Percentiles rank a stretch among this genome's conserved stretches.
Conservation (phyloP, 2,329 filamentous ascomycete genomes). For the Akanthomyces dipterigenus region DNA sequence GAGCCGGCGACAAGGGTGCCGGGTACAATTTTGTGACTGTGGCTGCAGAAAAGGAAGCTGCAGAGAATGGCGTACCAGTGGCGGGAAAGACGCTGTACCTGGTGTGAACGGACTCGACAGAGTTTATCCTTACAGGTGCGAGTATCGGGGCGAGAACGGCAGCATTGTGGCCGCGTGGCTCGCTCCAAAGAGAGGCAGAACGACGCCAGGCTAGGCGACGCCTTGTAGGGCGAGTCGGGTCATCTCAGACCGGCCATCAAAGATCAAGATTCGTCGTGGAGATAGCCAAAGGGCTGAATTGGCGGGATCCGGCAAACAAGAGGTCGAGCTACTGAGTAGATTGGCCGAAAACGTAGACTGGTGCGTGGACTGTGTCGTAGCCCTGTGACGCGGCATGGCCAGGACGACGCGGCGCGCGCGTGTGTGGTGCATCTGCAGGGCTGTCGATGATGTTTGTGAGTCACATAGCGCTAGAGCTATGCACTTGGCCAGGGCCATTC, state of each 20-base stretch:
- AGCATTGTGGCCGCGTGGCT: slow-evolving; percentile 5
- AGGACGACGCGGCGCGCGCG: not conserved
- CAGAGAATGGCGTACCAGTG: not conserved
- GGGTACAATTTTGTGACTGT: not conserved
- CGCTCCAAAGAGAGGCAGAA: not conserved
- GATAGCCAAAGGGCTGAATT: not conserved
- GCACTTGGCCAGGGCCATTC: no score
- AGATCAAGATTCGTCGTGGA: not conserved
- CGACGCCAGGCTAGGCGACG: not conserved
- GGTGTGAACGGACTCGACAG: not conserved
- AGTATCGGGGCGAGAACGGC: not conserved
- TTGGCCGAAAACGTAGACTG: slow-evolving; percentile 2
- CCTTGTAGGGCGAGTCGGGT: slow-evolving; percentile 6
- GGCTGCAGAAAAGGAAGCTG: not conserved
- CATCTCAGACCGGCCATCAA: not conserved
- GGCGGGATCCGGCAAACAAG: not conserved
- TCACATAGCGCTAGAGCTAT: not conserved
- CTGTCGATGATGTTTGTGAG: not conserved
- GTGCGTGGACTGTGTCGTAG: slow-evolving; percentile 10
- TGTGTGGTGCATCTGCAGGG: not conserved
- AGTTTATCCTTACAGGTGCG: not conserved
- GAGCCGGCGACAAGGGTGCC: not conserved
- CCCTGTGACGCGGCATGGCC: slow-evolving; percentile 8
- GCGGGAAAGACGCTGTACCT: not conserved
- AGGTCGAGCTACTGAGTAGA: not conserved